Base-by-base conservation (phyloP, 2,329 filamentous ascomycete genomes). In the Phaeophleospora eucalypticola region DNA sequence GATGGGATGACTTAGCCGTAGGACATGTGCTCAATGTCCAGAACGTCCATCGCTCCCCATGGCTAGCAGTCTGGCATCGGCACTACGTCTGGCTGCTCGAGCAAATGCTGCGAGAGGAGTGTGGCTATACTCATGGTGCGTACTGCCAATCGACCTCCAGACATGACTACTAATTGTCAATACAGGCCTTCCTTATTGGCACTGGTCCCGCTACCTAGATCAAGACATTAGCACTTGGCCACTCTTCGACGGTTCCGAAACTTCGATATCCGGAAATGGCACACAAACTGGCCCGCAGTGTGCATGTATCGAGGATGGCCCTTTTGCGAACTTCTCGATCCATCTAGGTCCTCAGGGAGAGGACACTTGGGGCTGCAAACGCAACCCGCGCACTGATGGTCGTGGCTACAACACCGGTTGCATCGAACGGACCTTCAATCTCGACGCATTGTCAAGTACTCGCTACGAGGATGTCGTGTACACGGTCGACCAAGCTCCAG, bases 241-340 rank as follows among this genome's bases (percentile, higher is more conserved):
- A 42, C 27, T n/a, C 32, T 79, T 78, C 64, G 73, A 67, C 78
- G 43, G 43, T 17, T 49, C 46, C 10, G 43, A 47, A 19, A 52
- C 46, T 4, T 52, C 49, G 3, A 33, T 82, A 45, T 75, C 80
- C 52, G 79, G 78, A 35, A 61, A 65, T 37, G 61, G 62, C 43
- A 45, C 40, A 69, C 52, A 72, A 70, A 18, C 68, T 67, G 0
- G 77, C 77, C n/a, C n/a, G n/a, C n/a, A 20, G 20, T 77, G 78
- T 34, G 77, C 76, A 2, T 81, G 77, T 58, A 67, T 82, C 3
- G 68, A 59, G 8, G 67, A 65, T 0, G 77, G 77, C 0, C 76
- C 77, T 0, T 77, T 80, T 61, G 70, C 67, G 51, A 67, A 78
- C 55, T 59, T 46, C 47, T 52, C 42, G 8, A 43, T 62, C 37